Evolutionary conservation across 345 rosid species (phyloP).

Genomic region (Euphorbia peplus): DNA sequence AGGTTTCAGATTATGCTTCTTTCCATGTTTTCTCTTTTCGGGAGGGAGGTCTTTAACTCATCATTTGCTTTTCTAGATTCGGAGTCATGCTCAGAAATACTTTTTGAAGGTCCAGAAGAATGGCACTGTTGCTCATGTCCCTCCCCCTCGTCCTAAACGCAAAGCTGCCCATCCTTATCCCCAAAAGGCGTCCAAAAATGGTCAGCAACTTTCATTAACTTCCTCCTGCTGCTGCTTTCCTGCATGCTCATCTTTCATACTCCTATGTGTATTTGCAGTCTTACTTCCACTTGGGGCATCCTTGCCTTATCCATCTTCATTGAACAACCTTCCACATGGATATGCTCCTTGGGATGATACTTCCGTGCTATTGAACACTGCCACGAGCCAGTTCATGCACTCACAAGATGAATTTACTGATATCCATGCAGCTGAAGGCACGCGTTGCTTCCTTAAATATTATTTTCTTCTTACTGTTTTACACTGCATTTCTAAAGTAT

Average conservation of each 20-base stretch:
- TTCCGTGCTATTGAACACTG: conserved; percentile 45
- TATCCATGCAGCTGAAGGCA: conserved; percentile 57
- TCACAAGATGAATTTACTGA: conserved; percentile 48
- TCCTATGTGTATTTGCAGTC: conserved; percentile 35
- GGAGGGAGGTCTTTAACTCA: conserved; percentile 10
- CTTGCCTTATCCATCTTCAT: conserved; percentile 42
- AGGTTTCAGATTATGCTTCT: conserved; percentile 48
- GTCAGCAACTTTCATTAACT: conserved; percentile 30
- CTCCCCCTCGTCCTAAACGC: conserved; percentile 97
- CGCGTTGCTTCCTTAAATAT: conserved; percentile 29
- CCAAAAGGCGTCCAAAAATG: conserved; percentile 84
- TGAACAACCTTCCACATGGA: conserved; percentile 43
- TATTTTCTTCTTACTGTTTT: conserved; percentile 10
- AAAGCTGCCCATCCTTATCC: conserved; percentile 97
- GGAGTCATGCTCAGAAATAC: conserved; percentile 98
- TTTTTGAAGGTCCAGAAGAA: conserved; percentile 95
- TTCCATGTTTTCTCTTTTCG: not conserved
- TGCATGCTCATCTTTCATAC: not conserved
- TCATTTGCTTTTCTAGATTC: conserved; percentile 48
- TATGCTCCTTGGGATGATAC: conserved; percentile 65
- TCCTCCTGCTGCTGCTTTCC: conserved; percentile 8
- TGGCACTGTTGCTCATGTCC: conserved; percentile 85
- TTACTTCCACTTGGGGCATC: conserved; percentile 57
- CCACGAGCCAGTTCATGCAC: conserved; percentile 39
- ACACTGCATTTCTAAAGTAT: conserved; percentile 25